These are phyloP conservation scores for Bacterosira constricta DNA, from an alignment of 108 stramenopile genomes.

Conservation along the genomic window DNA sequence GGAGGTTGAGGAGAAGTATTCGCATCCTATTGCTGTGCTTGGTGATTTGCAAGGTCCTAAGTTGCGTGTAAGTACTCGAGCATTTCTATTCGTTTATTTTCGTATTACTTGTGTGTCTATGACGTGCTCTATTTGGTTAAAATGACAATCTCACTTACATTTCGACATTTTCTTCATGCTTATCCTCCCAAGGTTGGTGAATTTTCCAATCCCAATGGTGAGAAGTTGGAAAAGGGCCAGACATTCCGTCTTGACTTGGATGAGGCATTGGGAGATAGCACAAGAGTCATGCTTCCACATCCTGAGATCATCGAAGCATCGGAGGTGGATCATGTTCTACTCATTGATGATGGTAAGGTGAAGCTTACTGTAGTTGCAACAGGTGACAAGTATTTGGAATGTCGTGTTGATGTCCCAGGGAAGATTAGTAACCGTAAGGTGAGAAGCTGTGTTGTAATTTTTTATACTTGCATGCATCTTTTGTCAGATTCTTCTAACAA, in stretches of 20 bases:
- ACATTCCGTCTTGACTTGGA: slow-evolving; percentile 80
- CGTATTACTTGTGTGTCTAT: too few species aligned
- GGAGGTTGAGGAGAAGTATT: slow-evolving; percentile 62
- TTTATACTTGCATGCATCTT: not conserved
- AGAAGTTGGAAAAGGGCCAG: slow-evolving; percentile 65
- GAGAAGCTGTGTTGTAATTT: slow-evolving; percentile 6
- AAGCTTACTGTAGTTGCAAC: slow-evolving; percentile 74
- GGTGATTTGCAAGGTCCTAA: slow-evolving; percentile 75
- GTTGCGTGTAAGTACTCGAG: slow-evolving; percentile 35
- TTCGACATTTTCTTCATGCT: not conserved
- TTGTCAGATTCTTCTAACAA: not conserved
- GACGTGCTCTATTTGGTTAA: not conserved
- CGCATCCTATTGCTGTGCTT: slow-evolving; percentile 59
- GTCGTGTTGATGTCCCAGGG: slow-evolving; percentile 79
- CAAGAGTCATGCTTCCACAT: slow-evolving; percentile 83
- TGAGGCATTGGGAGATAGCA: slow-evolving; percentile 59
- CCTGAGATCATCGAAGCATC: slow-evolving; percentile 78
- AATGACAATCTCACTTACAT: not conserved
- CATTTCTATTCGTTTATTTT: too few species aligned
- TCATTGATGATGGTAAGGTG: slow-evolving; percentile 90
- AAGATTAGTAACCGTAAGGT: slow-evolving; percentile 80
- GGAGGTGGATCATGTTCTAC: slow-evolving; percentile 64
- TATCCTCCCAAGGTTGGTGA: slow-evolving; percentile 52
- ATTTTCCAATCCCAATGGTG: slow-evolving; percentile 66
- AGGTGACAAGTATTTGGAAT: slow-evolving; percentile 69